Evolutionary conservation across 768 basidiomycete species (phyloP).

Genomic region (Xerocomus brunneocitrinus): DNA sequence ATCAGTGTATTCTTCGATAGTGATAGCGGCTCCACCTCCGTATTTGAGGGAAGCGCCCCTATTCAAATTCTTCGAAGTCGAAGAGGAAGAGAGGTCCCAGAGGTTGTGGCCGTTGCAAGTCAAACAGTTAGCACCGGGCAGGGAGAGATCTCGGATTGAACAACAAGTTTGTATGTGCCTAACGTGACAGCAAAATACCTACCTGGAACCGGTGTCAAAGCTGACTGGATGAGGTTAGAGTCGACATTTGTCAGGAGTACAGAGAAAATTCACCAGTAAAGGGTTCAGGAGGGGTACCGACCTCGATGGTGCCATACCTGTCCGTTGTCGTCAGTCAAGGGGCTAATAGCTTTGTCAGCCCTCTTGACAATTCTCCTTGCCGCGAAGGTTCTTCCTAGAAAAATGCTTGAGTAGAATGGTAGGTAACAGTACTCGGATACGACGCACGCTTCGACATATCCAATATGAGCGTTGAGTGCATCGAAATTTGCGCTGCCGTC

Average conservation of each 20-base stretch:
- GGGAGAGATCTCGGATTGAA: constrained; percentile 10
- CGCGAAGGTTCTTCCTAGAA: constrained; percentile 2
- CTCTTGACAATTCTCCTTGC: neutral
- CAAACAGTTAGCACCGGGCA: neutral
- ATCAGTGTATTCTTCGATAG: constrained; percentile 38
- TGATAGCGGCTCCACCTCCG: constrained; percentile 32
- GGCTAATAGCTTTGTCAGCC: neutral
- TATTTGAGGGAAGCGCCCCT: constrained; percentile 29
- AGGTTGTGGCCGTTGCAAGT: constrained; percentile 27
- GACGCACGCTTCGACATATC: constrained; percentile 2
- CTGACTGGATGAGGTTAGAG: constrained; percentile 7
- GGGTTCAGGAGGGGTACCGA: constrained; percentile 2
- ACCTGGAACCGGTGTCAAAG: constrained; percentile 25
- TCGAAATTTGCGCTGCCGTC: neutral
- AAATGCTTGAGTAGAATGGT: neutral
- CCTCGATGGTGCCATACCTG: constrained; percentile 10
- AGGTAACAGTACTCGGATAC: neutral
- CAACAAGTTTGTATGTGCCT: neutral
- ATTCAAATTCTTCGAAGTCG: constrained; percentile 22
- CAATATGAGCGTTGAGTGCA: constrained; percentile 6
- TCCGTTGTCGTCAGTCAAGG: neutral
- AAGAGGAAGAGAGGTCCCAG: constrained; percentile 22
- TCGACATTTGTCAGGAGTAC: neutral
- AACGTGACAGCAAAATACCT: neutral
- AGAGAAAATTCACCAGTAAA: constrained; percentile 4